A percentile compares a stretch with the other conserved stretches of the same genome.
These are phyloP conservation scores for Lentithecium fluviatile DNA, from an alignment of 495 filamentous ascomycete species.

Conservation along the genomic window DNA sequence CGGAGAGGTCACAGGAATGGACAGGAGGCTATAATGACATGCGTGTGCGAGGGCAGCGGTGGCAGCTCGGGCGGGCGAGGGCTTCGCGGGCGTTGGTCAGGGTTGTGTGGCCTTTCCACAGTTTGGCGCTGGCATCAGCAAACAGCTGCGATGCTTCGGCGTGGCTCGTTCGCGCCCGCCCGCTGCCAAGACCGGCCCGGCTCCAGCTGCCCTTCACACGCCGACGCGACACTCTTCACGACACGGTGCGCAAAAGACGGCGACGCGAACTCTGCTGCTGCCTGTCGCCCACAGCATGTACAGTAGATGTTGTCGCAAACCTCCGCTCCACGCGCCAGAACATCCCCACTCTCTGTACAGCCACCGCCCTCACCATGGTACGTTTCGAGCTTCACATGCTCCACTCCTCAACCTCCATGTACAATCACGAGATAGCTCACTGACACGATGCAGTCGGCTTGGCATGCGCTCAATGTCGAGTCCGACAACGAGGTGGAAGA, in stretches of 20 bases:
- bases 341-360: background rate
- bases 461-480: constrained; percentile 85
- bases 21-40: background rate
- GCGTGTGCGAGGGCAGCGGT: background rate
- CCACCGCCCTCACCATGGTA: constrained; percentile 24
- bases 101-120: background rate
- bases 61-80: background rate
- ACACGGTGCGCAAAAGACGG: background rate
- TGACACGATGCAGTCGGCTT: constrained; percentile 51
- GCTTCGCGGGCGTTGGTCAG: background rate
- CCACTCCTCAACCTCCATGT: background rate
- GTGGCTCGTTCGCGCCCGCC: too few species aligned
- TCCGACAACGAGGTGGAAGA: constrained; percentile 86
- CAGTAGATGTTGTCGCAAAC: background rate
- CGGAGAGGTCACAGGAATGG: constrained; percentile 1
- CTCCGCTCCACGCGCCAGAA: background rate
- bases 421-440: background rate
- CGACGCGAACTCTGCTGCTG: background rate
- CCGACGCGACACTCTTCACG: constrained; percentile 3
- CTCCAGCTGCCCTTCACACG: too few species aligned
- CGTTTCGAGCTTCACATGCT: constrained; percentile 15
- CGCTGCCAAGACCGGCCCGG: too few species aligned
- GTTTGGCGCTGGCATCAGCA: too few species aligned
- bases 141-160: too few species aligned
- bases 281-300: background rate